Evolutionary conservation across 2,329 filamentous ascomycete species (phyloP).

Genomic region (Reticulascus tulasneorum): DNA sequence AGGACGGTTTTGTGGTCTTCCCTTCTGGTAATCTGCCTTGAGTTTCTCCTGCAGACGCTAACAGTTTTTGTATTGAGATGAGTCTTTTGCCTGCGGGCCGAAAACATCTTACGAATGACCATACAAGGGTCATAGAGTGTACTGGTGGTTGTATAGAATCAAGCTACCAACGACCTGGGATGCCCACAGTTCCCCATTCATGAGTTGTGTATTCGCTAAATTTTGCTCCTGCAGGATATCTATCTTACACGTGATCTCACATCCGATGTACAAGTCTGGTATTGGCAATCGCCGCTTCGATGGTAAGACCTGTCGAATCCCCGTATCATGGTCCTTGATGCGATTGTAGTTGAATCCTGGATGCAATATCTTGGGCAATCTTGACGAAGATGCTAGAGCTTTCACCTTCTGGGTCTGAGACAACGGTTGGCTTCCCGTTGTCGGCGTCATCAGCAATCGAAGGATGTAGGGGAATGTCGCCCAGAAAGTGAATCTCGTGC

Average conservation of each 20-base stretch:
- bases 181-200: conserved; percentile 10
- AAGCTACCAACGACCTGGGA: conserved; percentile 15
- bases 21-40: conserved; percentile 15
- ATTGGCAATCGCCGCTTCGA: too few species aligned
- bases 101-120: too few species aligned
- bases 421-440: conserved; percentile 82
- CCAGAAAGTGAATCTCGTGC: conserved; percentile 73
- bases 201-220: conserved; percentile 10
- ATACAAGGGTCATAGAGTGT: neutral
- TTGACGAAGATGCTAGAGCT: conserved; percentile 68
- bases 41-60: conserved; percentile 11
- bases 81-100: conserved; percentile 3
- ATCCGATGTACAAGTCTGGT: too few species aligned
- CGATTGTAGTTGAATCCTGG: conserved; percentile 31
- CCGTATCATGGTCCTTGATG: too few species aligned
- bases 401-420: conserved; percentile 74
- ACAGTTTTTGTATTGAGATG: conserved; percentile 11
- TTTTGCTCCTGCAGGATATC: conserved; percentile 13
- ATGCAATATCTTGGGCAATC: conserved; percentile 57
- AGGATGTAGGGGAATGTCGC: conserved; percentile 83
- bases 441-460: conserved; percentile 86
- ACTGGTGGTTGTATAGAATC: too few species aligned
- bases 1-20: conserved; percentile 12
- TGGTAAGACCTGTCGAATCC: neutral
- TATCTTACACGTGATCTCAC: too few species aligned